Conservation (phyloP, 192 early-diverging fungal species). For the Backusella tuberculispora region DNA sequence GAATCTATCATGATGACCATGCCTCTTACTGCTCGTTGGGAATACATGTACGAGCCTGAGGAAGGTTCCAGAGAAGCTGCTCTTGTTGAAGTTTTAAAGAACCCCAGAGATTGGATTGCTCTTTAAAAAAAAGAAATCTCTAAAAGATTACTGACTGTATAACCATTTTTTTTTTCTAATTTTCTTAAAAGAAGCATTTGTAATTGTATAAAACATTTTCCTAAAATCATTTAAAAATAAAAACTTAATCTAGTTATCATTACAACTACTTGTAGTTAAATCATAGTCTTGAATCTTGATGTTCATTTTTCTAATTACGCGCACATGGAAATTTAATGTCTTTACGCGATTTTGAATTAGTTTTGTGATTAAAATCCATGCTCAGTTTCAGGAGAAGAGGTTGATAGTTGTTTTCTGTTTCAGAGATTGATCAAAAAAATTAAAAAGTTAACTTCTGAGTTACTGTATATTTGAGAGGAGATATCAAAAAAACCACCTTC, state of each 20-base stretch:
- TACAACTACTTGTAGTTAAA: neutral
- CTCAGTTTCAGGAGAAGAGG: neutral
- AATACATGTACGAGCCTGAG: constrained; percentile 81
- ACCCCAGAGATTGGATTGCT: constrained; percentile 76
- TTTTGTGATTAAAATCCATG: neutral
- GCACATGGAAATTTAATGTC: neutral
- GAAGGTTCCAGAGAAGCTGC: constrained; percentile 70
- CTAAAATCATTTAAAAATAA: neutral
- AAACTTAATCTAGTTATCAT: neutral
- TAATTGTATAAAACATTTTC: neutral
- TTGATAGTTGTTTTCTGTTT: neutral
- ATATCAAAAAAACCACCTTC: no score
- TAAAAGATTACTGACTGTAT: neutral
- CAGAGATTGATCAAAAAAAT: constrained; percentile 4
- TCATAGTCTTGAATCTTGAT: neutral
- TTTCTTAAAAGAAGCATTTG: neutral
- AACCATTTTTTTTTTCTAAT: neutral
- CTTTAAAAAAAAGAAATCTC: constrained; percentile 17
- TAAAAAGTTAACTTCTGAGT: neutral
- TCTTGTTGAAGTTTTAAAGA: constrained; percentile 78
- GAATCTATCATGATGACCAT: constrained; percentile 96
- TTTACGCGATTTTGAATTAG: neutral
- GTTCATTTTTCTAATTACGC: neutral
- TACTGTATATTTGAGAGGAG: neutral
- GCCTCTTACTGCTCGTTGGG: constrained; percentile 94